phyloP scores from a whole-genome alignment of 225 moss, liverwort and hornwort species.

The Antitrichia curtipendula region DNA sequence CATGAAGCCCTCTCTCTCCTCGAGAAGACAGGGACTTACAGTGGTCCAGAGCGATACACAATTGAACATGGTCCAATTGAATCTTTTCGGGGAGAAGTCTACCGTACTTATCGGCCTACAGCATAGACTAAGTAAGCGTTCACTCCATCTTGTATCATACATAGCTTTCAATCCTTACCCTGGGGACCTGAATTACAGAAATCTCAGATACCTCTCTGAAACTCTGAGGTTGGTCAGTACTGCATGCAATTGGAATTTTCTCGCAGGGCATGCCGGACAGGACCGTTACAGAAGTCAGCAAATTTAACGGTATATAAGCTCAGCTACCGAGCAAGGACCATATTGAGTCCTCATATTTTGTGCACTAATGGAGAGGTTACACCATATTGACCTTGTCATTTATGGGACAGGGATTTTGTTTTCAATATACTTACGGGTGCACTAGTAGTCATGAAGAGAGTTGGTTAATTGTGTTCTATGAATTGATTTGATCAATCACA shows the following conservation, averaged over 20 bases:
- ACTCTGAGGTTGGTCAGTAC: neutral
- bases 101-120: conserved; percentile 33
- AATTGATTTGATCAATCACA: neutral
- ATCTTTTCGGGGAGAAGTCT: conserved; percentile 59
- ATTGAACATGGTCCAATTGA: conserved; percentile 63
- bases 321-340: neutral
- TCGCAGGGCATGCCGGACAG: neutral
- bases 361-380: neutral
- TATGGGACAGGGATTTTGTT: neutral
- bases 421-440: neutral
- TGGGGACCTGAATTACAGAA: neutral
- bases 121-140: neutral
- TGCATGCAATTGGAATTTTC: neutral
- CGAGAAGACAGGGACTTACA: conserved; percentile 61
- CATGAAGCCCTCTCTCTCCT: conserved; percentile 45
- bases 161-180: neutral
- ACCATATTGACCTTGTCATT: neutral
- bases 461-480: neutral
- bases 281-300: neutral
- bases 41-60: conserved; percentile 65
- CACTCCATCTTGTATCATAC: conserved; percentile 9
- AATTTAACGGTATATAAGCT: neutral
- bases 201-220: neutral
- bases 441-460: neutral
- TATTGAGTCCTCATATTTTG: neutral